Evolutionary conservation across 495 filamentous ascomycete species (phyloP).

Genomic region (Tricharina praecox): DNA sequence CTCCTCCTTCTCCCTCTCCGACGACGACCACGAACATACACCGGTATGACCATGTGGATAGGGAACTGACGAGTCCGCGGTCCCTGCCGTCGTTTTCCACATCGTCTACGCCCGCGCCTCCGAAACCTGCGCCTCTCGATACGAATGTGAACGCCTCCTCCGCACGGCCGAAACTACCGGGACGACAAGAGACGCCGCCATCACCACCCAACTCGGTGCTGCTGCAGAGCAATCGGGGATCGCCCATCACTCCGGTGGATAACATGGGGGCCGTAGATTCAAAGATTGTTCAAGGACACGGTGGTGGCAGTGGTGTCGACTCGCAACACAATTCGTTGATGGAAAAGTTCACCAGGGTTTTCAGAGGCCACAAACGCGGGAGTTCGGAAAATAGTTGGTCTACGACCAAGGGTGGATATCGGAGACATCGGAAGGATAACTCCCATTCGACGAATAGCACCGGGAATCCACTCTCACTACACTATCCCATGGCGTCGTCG

Average conservation of each 20-base stretch:
- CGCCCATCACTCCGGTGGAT: constrained; percentile 4
- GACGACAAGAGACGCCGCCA: constrained; percentile 24
- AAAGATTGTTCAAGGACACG: not conserved
- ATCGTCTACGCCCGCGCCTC: not conserved
- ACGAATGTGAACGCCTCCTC: constrained; percentile 8
- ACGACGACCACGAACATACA: constrained; percentile 3
- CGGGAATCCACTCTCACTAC: constrained; percentile 3
- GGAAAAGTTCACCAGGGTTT: constrained; percentile 21
- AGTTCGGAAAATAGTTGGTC: constrained; percentile 22
- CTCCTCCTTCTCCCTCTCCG: constrained; percentile 19
- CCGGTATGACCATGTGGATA: constrained; percentile 8
- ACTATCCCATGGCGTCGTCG: not conserved
- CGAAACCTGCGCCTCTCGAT: constrained; percentile 9
- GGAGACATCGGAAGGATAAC: constrained; percentile 3
- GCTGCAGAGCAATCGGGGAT: constrained; percentile 7
- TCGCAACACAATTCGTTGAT: constrained; percentile 22
- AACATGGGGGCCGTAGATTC: constrained; percentile 5
- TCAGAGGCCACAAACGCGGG: constrained; percentile 22
- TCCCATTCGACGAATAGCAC: constrained; percentile 5
- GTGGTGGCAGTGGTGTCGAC: too few species aligned
- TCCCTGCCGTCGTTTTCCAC: constrained; percentile 3
- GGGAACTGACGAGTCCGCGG: constrained; percentile 2
- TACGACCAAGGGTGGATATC: constrained; percentile 8
- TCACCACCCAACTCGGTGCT: constrained; percentile 23
- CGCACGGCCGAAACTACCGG: constrained; percentile 17